Evolutionary conservation across 352 stramenopile genomes (phyloP), one percentile per base, ranked within the genome.

Genomic region (Globisporangium viniferum): DNA sequence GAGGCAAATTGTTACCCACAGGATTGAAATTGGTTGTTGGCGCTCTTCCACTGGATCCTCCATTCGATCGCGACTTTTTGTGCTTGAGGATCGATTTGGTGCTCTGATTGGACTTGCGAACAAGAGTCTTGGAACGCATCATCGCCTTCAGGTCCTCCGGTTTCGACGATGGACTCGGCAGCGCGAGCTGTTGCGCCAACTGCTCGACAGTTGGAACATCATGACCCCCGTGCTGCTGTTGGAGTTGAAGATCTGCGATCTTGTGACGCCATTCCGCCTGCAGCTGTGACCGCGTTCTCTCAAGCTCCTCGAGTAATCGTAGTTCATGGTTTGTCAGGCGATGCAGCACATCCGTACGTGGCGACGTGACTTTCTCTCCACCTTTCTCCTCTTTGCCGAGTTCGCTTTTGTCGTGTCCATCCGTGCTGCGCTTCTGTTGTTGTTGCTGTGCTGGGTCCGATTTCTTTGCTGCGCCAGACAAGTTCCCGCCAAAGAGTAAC

Each of bases 261-360:
- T 92, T 92, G 59, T 91, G 69, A 2, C 80, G 71, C 82, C 84
- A 91, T 64, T 94, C 84, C 0, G 76, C 71, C 54, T 91, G 80
- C 24, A 94, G 75, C 62, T 85, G 91, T 33, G 73, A 76, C 0
- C 86, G 74, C 29, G 86, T 94, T 15, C 86, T 75, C 51, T 94
- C 83, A n/a, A 94, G 74, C 64, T 94, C 86, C 35, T 92, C 86
- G 7, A 94, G 71, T 56, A 94, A 66, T 6, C 84, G 81, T 20
- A 92, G 69, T 48, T 94, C 86, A 75, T 94, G 86, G 69, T 92
- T 89, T 0, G 84, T 92, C 14, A 94, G 74, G 0, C 84, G 81
- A 48, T 88, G 80, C 14, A 94, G 74, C 14, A 81, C 73, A 60
- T 94, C 86, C 0, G 86, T 84, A 60, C 87, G 79, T 5, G 83